phyloP scores from a whole-genome alignment of 495 filamentous ascomycete species.

The Penicillium daleae region DNA sequence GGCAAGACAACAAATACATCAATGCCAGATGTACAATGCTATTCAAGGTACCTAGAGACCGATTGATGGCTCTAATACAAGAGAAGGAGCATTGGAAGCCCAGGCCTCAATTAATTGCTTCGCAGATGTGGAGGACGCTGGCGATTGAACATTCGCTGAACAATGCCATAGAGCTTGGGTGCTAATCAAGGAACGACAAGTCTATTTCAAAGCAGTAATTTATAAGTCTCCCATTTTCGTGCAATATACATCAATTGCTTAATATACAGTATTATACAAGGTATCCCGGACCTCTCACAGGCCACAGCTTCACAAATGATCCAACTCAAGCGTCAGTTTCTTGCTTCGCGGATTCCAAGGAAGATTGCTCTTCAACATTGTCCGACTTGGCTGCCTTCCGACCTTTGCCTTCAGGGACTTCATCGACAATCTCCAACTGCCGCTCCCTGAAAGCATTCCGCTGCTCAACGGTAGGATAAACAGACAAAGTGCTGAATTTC shows the following conservation, averaged over 20 bases:
- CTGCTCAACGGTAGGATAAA: slow-evolving; percentile 34
- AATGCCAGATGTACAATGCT: too few species aligned
- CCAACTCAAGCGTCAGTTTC: background rate
- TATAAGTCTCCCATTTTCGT: background rate
- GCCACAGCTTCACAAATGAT: background rate
- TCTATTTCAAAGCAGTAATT: background rate
- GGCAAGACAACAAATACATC: background rate
- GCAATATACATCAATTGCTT: slow-evolving; percentile 17
- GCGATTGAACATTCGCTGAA: background rate
- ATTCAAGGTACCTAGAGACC: too few species aligned
- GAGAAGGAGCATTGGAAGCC: background rate
- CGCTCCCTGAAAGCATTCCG: slow-evolving; percentile 21
- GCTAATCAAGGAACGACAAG: too few species aligned
- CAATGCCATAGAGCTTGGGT: too few species aligned
- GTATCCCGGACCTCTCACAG: background rate
- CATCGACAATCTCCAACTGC: slow-evolving; percentile 7
- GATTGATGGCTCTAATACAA: too few species aligned
- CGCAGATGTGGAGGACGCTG: background rate
- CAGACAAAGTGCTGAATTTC: slow-evolving; percentile 11
- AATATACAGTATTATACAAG: slow-evolving; percentile 31
- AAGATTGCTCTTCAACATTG: background rate
- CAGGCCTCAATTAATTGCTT: background rate
- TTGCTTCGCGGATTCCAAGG: background rate
- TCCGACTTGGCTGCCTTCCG: slow-evolving; percentile 1
- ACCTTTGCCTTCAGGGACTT: background rate